Base-by-base conservation (phyloP, 1,284 basidiomycete species). In the Austropuccinia psidii region DNA sequence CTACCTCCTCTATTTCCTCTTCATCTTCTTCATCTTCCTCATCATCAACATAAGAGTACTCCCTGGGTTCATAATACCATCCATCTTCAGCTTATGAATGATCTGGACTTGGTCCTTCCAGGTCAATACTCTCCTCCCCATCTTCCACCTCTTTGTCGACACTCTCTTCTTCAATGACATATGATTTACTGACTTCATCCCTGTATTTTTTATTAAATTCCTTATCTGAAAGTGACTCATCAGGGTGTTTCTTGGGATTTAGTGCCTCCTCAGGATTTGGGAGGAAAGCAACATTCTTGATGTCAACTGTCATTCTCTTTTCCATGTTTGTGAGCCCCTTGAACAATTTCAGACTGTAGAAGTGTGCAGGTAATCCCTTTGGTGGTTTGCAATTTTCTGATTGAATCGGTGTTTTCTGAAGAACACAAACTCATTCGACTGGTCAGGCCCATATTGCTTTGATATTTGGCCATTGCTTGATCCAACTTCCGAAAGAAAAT, bases 401-500 rank as follows among this genome's bases (percentile, higher is more conserved):
- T 27, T 29, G 31, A 6, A 27, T 27, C 9, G 65, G 65, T 8
- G 39, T 37, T 41, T 27, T 39, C 9, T 35, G 65, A 17, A 55
- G 31, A 17, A 11, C 5, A 29, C 65, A 15, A 55, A 49, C n/a
- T n/a, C n/a, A n/a, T 49, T n/a, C 43, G n/a, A n/a, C n/a, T n/a
- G n/a, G n/a, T n/a, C n/a, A n/a, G n/a, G 11, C 19, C 29, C 6
- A 33, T 52, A 4, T 37, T 19, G 27, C 17, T 15, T 1, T 49
- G 33, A 6, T 29, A 33, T 54, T 68, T 49, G 21, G 21, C 50
- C 8, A 7, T 9, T 27, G 50, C 50, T 7, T 33, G n/a, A 24
- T 68, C 65, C 17, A 68, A 49, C 27, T 15, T 24, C 21, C 65
- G 50, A 31, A 68, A 39, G 17, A 68, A 68, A 24, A 54, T 54